Conservation (phyloP, 73 alveolate species). For the Vitrella brassicaformis region DNA sequence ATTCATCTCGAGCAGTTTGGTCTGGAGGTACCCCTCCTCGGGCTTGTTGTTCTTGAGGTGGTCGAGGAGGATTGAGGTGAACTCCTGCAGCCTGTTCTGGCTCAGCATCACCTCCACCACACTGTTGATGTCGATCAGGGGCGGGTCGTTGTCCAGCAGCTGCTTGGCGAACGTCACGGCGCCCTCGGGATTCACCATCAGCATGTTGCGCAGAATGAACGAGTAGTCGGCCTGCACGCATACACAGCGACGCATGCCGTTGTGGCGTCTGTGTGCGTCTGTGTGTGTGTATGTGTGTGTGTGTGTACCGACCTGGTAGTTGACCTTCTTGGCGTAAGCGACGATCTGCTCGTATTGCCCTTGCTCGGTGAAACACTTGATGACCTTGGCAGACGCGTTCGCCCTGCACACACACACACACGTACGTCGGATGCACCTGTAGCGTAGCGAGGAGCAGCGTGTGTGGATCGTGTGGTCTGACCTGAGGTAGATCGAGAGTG, state of each 20-base stretch:
- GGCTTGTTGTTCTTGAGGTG: slow-evolving; percentile 82
- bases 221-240: slow-evolving; percentile 77
- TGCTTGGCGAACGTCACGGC: slow-evolving; percentile 83
- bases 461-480: slow-evolving; percentile 16
- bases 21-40: slow-evolving; percentile 86
- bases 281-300: too few relatives aligned
- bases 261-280: too few relatives aligned
- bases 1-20: slow-evolving; percentile 82
- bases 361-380: slow-evolving; percentile 75
- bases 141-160: slow-evolving; percentile 63
- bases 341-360: slow-evolving; percentile 80
- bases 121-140: slow-evolving; percentile 52
- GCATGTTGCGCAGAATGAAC: slow-evolving; percentile 55
- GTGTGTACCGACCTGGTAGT: too few relatives aligned
- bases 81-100: slow-evolving; percentile 72
- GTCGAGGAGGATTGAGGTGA: slow-evolving; percentile 83
- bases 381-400: slow-evolving; percentile 64
- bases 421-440: too few relatives aligned
- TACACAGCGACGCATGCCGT: too few relatives aligned
- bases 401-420: too few relatives aligned
- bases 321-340: slow-evolving; percentile 64
- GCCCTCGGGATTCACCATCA: slow-evolving; percentile 66
- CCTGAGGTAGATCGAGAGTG: slow-evolving; percentile 69
- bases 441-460: too few relatives aligned
- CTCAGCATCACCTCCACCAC: slow-evolving; percentile 78